phyloP scores from a whole-genome alignment of 495 filamentous ascomycete species.

The Penicillium waksmanii region DNA sequence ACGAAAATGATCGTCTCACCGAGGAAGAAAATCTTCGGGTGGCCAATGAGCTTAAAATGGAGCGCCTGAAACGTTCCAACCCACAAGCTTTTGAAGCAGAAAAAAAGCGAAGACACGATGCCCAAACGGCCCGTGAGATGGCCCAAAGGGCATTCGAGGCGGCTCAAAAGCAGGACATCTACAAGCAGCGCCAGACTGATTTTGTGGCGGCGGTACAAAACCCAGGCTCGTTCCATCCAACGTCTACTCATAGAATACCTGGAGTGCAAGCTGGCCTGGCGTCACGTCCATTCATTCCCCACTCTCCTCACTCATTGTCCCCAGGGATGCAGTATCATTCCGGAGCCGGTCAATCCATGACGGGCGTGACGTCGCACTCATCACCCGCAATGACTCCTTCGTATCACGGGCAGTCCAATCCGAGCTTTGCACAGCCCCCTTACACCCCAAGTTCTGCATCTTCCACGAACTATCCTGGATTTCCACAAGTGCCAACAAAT shows the following conservation, averaged over 20 bases:
- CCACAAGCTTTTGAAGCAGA: constrained; percentile 36
- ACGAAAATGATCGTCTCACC: constrained; percentile 59
- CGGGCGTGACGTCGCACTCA: background rate
- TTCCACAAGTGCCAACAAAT: background rate
- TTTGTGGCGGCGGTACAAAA: background rate
- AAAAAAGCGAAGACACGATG: constrained; percentile 4
- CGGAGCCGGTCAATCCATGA: too few relatives aligned
- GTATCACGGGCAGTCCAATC: background rate
- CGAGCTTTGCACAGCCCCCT: background rate
- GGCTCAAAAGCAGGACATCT: background rate
- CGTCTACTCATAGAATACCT: too few relatives aligned
- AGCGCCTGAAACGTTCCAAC: constrained; percentile 50
- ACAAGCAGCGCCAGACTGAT: background rate
- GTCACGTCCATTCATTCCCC: too few relatives aligned
- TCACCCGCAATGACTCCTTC: background rate
- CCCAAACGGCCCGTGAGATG: background rate
- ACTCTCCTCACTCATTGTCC: too few relatives aligned
- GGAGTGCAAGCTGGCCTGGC: too few relatives aligned
- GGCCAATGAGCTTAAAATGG: constrained; percentile 43
- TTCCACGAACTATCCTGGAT: background rate
- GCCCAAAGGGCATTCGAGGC: too few relatives aligned
- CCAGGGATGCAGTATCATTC: too few relatives aligned
- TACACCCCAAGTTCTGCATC: background rate
- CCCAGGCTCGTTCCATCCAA: too few relatives aligned
- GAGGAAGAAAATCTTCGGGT: constrained; percentile 57